Percentiles rank a stretch among this genome's conserved stretches.
These are phyloP conservation scores for Termitomyces sp. DNA, from an alignment of 768 basidiomycete species.

Conservation along the genomic window DNA sequence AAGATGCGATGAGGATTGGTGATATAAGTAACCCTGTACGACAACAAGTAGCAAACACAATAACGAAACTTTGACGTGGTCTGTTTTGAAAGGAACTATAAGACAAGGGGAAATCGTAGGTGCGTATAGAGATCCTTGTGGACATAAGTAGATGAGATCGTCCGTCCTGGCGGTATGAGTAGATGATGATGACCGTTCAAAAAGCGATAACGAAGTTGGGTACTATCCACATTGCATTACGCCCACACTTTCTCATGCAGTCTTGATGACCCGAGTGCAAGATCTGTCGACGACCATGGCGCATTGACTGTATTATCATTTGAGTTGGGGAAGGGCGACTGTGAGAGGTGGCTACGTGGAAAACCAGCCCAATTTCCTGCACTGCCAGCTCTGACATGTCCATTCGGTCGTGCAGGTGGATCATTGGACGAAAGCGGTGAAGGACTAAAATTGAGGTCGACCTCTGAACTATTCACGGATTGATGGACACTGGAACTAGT, in stretches of 20 bases:
- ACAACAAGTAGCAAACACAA: slow-evolving; percentile 29
- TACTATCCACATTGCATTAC: slow-evolving; percentile 21
- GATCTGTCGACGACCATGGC: slow-evolving; percentile 55
- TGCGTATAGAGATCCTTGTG: slow-evolving; percentile 16
- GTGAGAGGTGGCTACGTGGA: slow-evolving; percentile 45
- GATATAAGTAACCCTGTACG: slow-evolving; percentile 36
- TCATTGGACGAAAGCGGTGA: slow-evolving; percentile 46
- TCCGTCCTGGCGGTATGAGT: slow-evolving; percentile 39
- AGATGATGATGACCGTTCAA: slow-evolving; percentile 23
- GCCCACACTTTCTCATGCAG: slow-evolving; percentile 60
- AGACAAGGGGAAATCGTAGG: slow-evolving; percentile 13
- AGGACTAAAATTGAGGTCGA: slow-evolving; percentile 50
- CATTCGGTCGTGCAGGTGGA: slow-evolving; percentile 43
- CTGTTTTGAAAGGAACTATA: slow-evolving; percentile 14
- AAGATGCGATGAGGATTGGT: slow-evolving; percentile 31
- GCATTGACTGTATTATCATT: slow-evolving; percentile 51
- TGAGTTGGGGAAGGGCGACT: slow-evolving; percentile 48
- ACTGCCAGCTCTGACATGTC: slow-evolving; percentile 75
- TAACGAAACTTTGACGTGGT: slow-evolving; percentile 19
- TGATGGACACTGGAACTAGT: slow-evolving; percentile 58
- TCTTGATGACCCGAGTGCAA: slow-evolving; percentile 43
- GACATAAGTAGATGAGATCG: slow-evolving; percentile 19
- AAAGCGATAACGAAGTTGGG: slow-evolving; percentile 15
- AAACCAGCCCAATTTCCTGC: slow-evolving; percentile 76
- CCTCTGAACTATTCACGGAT: slow-evolving; percentile 73